Conservation (phyloP, 2,329 filamentous ascomycete genomes). For the Pseudofabraea citricarpa region DNA sequence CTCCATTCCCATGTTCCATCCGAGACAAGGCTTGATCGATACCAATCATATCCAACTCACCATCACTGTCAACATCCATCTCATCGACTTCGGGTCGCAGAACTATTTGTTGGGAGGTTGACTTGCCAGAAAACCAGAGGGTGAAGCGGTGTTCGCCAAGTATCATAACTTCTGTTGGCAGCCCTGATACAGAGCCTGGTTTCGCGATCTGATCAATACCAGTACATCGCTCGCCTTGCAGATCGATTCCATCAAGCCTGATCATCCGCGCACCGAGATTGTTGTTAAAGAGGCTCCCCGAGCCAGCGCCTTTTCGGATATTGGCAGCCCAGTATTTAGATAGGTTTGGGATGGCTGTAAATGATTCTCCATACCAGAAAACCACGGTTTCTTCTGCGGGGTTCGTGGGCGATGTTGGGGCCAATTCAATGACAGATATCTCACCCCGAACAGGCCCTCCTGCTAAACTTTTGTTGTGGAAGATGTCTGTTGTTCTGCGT, state of each 20-base stretch:
- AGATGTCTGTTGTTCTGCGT: constrained; percentile 30
- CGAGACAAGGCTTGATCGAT: constrained; percentile 56
- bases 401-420: constrained; percentile 17
- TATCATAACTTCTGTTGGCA: constrained; percentile 24
- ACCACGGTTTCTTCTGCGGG: constrained; percentile 26
- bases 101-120: constrained; percentile 5
- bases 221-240: constrained; percentile 27
- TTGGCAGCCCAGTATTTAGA: constrained; percentile 26
- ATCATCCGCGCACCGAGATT: constrained; percentile 18
- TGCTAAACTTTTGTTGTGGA: constrained; percentile 12
- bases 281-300: constrained; percentile 21
- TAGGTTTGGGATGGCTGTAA: constrained; percentile 25
- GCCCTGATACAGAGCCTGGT: constrained; percentile 3
- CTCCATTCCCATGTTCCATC: constrained; percentile 37
- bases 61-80: constrained; percentile 13
- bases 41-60: constrained; percentile 55
- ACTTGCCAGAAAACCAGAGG: constrained; percentile 17
- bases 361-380: constrained; percentile 28
- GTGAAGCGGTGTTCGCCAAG: constrained; percentile 26
- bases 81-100: constrained; percentile 16
- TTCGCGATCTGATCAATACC: constrained; percentile 24
- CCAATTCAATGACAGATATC: constrained; percentile 25
- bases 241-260: constrained; percentile 24
- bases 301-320: constrained; percentile 13
- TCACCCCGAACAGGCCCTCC: constrained; percentile 16